A percentile compares a stretch with the other conserved stretches of the same genome.
phyloP scores from a whole-genome alignment of 805 yeast species.

The Starmerella riodocensis region DNA sequence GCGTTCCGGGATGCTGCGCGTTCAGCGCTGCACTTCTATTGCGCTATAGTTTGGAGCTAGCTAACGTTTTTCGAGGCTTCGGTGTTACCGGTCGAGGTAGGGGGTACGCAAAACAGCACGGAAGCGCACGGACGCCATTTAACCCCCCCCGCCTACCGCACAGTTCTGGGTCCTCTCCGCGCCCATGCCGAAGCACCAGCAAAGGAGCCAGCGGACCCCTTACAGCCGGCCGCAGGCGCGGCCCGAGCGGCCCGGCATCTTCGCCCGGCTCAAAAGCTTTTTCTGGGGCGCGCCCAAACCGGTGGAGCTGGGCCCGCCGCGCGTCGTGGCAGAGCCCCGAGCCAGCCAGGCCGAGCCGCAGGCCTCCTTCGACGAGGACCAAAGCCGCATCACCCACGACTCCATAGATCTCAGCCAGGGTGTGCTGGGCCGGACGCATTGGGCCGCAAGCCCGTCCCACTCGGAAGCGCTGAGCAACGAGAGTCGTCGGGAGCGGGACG shows the following conservation, averaged over 20 bases:
- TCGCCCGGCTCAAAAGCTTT: constrained; percentile 10
- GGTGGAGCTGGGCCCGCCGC: constrained; percentile 1
- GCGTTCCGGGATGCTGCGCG: no score
- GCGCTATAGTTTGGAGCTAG: no score
- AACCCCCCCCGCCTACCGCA: no score
- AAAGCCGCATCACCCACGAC: constrained; percentile 2
- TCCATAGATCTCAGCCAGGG: no score
- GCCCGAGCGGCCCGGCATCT: constrained; percentile 1
- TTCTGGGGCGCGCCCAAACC: constrained; percentile 8
- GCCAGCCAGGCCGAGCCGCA: neutral
- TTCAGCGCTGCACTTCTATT: no score
- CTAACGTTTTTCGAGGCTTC: no score
- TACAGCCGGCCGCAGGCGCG: constrained; percentile 4
- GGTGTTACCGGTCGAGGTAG: no score
- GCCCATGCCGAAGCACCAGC: constrained; percentile 4
- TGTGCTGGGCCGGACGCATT: no score
- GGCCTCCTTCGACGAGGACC: neutral
- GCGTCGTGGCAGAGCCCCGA: neutral
- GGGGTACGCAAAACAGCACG: no score
- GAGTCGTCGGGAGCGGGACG: neutral
- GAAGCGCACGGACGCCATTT: no score
- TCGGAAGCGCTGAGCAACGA: neutral
- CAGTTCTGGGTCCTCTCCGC: no score
- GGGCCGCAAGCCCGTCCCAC: neutral
- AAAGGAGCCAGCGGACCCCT: constrained; percentile 3